Base-by-base conservation (phyloP, 768 basidiomycete species). In the Lanmaoa pseudosensibilis region DNA sequence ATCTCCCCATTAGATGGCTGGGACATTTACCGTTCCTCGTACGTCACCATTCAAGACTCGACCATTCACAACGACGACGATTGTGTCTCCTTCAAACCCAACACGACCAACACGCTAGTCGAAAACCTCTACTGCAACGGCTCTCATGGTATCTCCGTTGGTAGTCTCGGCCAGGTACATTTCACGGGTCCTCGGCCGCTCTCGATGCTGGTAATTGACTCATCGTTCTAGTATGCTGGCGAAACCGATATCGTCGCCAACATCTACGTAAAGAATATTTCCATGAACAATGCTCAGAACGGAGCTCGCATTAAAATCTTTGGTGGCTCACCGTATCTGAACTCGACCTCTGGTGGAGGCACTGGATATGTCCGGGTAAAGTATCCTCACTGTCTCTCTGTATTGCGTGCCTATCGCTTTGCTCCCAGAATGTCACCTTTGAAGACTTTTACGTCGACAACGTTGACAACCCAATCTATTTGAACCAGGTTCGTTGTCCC, bases 251-350 rank as follows among this genome's bases (percentile, higher is more conserved):
- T 80, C 46, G 77, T 79, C 30, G 73, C 73, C 25, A 77, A 81
- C 63, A 68, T 81, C 47, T 70, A 64, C 25, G 77, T 74, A 36
- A 65, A 67, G 27, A 76, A 80, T 54, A 66, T 81, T 36, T 69
- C 71, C 23, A 79, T 80, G 76, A 59, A 71, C 25, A 77, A 80
- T 44, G 76, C 78, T 3, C 68, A 78, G 59, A 79, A 81, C 55
- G 80, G 79, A 2, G 79, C 78, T 0, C 74, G 78, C n/a, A 80
- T 81, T 71, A 82, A 82, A 65, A 77, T 77, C 5, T 82, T 80
- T 56, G 78, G 77, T 5, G 80, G 78, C 0, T 74, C 72, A 27
- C 75, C 78, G 7, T 65, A 71, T 50, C 68, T 77, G 2, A 63
- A 73, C 55, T 70, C 52, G 63, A 75, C 74, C 3, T 61, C 72